Evolutionary conservation across 106 monocot species (phyloP).

Genomic region (Allium cepa): DNA sequence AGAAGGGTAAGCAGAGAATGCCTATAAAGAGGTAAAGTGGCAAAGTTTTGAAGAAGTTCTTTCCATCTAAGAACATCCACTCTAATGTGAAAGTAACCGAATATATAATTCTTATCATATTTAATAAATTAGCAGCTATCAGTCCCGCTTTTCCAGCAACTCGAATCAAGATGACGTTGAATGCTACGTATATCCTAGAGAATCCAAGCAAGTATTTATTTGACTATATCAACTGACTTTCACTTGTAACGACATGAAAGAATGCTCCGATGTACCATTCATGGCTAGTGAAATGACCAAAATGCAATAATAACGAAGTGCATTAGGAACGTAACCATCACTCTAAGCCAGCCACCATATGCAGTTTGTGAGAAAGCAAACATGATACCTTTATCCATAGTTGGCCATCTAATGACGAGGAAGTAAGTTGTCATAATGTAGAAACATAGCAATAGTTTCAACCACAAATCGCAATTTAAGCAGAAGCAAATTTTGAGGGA

Average conservation of each 20-base stretch:
- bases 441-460: conserved; percentile 72
- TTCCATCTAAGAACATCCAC: conserved; percentile 47
- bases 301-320: conserved; percentile 76
- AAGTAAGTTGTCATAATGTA: conserved; percentile 63
- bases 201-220: conserved; percentile 62
- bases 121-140: conserved; percentile 81
- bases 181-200: conserved; percentile 57
- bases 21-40: conserved; percentile 61
- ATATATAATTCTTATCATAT: conserved; percentile 87
- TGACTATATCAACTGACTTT: conserved; percentile 68
- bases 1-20: conserved; percentile 45
- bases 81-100: conserved; percentile 58
- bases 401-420: conserved; percentile 27
- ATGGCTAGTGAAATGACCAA: conserved; percentile 79
- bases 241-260: conserved; percentile 79
- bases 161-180: conserved; percentile 60
- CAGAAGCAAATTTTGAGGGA: conserved; percentile 85
- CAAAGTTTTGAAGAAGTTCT: conserved; percentile 73
- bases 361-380: conserved; percentile 83
- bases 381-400: conserved; percentile 64
- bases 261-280: conserved; percentile 99
- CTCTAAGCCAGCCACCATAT: conserved; percentile 86
- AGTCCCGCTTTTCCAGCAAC: conserved; percentile 73
- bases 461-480: conserved; percentile 67
- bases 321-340: conserved; percentile 73